Base-by-base conservation (phyloP, 306 rosid species). In the Sicyos baderoa region DNA sequence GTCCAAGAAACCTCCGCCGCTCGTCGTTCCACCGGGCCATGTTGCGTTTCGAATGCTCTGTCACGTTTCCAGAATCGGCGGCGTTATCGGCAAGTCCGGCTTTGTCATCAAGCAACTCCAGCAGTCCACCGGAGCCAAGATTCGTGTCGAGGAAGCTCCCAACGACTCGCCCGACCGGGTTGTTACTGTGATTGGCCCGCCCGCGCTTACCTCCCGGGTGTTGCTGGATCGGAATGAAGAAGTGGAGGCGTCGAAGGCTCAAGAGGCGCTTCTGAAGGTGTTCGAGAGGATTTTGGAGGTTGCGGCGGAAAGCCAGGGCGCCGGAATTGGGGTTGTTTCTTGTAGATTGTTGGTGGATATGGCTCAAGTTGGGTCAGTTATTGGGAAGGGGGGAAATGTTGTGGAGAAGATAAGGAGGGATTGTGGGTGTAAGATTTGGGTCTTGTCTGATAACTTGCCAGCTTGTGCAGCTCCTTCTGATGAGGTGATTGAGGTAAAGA, bases 21-120 rank as follows among this genome's bases (percentile, higher is more conserved):
- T 89, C 37, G 9, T 63, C 37, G 75, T 84, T 0, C 90, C 96
- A 3, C 72, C 86, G 0, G 99, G 91, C 23, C 96, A 93, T 74
- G 80, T 73, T 4, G 77, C 95, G 11, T 90, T 93, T 81, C 94
- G 99, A 51, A 78, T 93, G 73, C 91, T 93, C 76, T 93, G 97
- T 78, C 84, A 93, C 75, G 79, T 91, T 22, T 82, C 99, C 1
- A 85, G 99, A 66, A 84, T 93, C 54, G 99, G 99, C 42, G 99
- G 99, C 22, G 89, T 93, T 1, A 93, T 93, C 42, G 99, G 99
- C 4, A 90, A 86, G 85, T 84, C 94, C 44, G 99, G 99, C n/a
- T 12, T 58, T 45, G 82, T 88, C 15, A 93, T 93, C 35, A 87
- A 84, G 80, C 82, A 65, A 21, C 99, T 93, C 62, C 97, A 90